Evolutionary conservation across 441 rosid genomes (phyloP), one percentile per base, ranked within the genome.

Genomic region (Croton setiger): DNA sequence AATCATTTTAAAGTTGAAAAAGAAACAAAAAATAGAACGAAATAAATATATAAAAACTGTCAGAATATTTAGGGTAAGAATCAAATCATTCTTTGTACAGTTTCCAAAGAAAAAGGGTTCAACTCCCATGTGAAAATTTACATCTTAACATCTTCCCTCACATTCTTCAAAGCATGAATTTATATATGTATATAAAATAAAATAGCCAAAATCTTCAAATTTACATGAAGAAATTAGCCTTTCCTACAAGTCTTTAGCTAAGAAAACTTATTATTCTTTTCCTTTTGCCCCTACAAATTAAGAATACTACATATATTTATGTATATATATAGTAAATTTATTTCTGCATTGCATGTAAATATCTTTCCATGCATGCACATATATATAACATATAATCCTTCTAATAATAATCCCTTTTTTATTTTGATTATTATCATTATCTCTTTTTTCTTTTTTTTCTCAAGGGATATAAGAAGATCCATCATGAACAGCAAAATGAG

Each of bases 391-490:
- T n/a, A n/a, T n/a, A n/a, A 10, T 17, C 18, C 48, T 36, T 39
- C 47, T n/a, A n/a, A n/a, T 36, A 36, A 43, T 12, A 60, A 17
- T 15, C 64, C 70, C 27, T 41, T 27, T 14, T 57, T 58, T 64
- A 55, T 47, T 17, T 20, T 73, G 49, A 37, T 59, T 37, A 33
- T 23, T 39, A 44, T 64, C 51, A 18, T 13, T 49, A 10, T 52
- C n/a, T n/a, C n/a, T 67, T 0, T 36, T 39, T 39, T 48, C 21
- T 64, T 5, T 7, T 7, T 14, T 48, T 33, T 52, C 49, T 86
- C 48, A 87, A 52, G 93, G 87, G 72, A 86, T 80, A 43, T 82
- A 88, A 75, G 87, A 69, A 72, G 90, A 82, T 44, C 85, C 80
- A 59, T 66, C 90, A 77, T 86, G 85, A 64, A 80, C 83, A 68